These are phyloP conservation scores for Sporisorium scitamineum DNA, from an alignment of 1,284 basidiomycete species.

Conservation along the genomic window DNA sequence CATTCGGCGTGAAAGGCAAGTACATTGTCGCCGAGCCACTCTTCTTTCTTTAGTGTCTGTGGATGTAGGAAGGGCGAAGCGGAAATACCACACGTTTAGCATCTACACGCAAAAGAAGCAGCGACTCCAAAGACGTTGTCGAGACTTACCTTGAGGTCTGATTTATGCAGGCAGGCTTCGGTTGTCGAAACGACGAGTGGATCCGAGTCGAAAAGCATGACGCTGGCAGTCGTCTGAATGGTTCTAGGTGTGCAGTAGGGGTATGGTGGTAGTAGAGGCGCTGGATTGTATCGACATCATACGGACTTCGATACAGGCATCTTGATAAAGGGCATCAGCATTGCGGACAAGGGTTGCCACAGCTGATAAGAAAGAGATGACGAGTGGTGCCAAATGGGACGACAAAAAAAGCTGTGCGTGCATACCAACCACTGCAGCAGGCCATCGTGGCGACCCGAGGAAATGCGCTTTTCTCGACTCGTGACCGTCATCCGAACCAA, in stretches of 20 bases:
- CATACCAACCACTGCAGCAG: too few relatives aligned
- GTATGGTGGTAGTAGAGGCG: neutral
- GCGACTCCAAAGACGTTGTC: neutral
- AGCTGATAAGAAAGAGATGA: neutral
- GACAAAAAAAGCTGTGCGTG: neutral
- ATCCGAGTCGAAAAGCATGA: conserved; percentile 19
- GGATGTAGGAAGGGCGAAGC: neutral
- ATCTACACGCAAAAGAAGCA: neutral
- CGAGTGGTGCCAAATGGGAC: too few relatives aligned
- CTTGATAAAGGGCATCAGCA: neutral
- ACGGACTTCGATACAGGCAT: neutral
- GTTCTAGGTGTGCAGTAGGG: neutral
- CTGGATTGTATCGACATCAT: neutral
- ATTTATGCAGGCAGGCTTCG: conserved; percentile 37
- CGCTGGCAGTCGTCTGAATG: neutral
- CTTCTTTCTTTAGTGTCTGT: conserved; percentile 36
- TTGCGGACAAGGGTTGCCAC: neutral
- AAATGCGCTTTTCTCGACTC: neutral
- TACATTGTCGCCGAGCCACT: conserved; percentile 50
- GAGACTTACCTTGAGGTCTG: conserved; percentile 35
- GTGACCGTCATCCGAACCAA: neutral
- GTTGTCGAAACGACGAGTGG: conserved; percentile 36
- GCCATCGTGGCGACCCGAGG: neutral
- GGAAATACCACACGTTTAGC: neutral
- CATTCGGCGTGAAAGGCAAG: conserved; percentile 49